These are phyloP conservation scores for Reutealis trisperma DNA, from an alignment of 345 rosid species.

Conservation along the genomic window DNA sequence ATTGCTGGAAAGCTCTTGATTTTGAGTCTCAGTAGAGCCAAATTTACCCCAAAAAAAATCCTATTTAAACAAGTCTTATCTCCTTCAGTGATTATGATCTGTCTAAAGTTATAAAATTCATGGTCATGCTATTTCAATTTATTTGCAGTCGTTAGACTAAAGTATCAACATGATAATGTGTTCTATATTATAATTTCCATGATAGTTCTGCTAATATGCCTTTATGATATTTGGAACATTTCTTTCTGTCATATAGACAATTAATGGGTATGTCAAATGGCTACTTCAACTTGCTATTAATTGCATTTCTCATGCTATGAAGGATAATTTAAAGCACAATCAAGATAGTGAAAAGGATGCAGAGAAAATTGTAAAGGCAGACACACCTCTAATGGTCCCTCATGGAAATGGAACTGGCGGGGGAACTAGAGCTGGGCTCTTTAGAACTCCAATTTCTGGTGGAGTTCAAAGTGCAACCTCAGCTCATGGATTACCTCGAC, in stretches of 20 bases:
- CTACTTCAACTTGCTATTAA: conserved; percentile 38
- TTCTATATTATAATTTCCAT: neutral
- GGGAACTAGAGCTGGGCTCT: conserved; percentile 86
- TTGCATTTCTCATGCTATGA: conserved; percentile 47
- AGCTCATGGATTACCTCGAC: conserved; percentile 89
- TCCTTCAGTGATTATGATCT: neutral
- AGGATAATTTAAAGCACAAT: conserved; percentile 48
- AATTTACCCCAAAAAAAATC: no score
- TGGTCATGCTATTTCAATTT: no score
- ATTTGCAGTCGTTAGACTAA: no score
- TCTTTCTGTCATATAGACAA: conserved; percentile 18
- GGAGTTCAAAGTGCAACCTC: conserved; percentile 99
- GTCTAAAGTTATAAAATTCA: neutral
- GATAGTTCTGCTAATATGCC: neutral
- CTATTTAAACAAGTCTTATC: neutral
- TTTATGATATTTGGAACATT: conserved; percentile 23
- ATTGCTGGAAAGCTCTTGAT: no score
- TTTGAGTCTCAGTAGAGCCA: no score
- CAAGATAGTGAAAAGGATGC: conserved; percentile 38
- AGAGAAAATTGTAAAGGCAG: conserved; percentile 45
- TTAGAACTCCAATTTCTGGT: conserved; percentile 97
- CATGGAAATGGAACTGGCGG: conserved; percentile 58
- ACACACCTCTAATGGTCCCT: conserved; percentile 44
- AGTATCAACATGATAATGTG: no score
- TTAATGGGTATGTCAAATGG: conserved; percentile 34